Base-by-base conservation (phyloP, 2,329 filamentous ascomycete species). In the Cercospora beticola region DNA sequence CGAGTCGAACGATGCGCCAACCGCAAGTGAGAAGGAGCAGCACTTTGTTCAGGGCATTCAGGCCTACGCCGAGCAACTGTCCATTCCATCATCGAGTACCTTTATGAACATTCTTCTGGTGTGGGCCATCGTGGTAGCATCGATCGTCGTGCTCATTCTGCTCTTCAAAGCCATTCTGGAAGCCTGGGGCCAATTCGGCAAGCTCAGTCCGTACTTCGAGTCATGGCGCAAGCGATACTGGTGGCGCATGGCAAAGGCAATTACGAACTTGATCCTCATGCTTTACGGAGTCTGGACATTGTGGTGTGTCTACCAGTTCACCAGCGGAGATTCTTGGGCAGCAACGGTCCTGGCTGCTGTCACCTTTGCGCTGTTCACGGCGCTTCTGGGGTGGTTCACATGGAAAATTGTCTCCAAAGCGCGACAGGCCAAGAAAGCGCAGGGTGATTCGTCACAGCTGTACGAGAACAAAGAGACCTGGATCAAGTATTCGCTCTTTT, bases 251-350 rank as follows among this genome's bases (percentile, higher is more conserved):
- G 92, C 90, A 57, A 92, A 94, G 70, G 91, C 93, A 16, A 91
- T 98, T 76, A 97, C 93, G 54, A 92, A 92, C 73, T 85, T 99
- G 80, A 93, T 99, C 74, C 86, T 98, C 69, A 83, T 98, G 18
- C 87, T 98, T 2, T 99, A 98, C 81, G 93, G 95, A 70, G 88
- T 97, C 70, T 98, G 95, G 95, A 92, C 93, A 0, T 83, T 98
- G 54, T 98, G 97, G 82, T 98, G 94, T 79, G 87, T 99, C 71
- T 98, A 94, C 80, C 95, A 99, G 78, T 97, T 98, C 81, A 95
- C 91, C 1, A 87, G 90, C 52, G 94, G 94, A 68, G 95, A 98
- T 80, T 98, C 94, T 0, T 97, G 94, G 94, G 93, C 91, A 7
- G 94, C 93, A 57, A 95, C 96, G 79, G 74, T 86, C 0, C 88